Evolutionary conservation across 148 eudicot species (phyloP).

Genomic region (Heliosperma pusillum): DNA sequence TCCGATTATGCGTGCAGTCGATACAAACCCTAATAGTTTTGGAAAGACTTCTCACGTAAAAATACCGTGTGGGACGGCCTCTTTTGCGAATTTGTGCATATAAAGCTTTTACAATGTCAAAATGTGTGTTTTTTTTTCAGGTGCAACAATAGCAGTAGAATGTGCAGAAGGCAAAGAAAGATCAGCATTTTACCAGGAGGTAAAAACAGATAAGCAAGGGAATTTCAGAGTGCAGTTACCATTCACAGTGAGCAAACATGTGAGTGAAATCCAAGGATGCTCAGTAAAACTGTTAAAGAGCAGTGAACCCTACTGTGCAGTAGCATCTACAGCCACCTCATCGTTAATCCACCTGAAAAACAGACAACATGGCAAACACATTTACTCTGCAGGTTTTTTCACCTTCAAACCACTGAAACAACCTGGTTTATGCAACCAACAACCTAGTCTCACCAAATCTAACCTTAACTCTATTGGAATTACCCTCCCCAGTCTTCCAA

Average conservation of each 20-base stretch:
- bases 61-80: too few relatives aligned
- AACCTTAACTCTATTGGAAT: slow-evolving; percentile 24
- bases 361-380: slow-evolving; percentile 37
- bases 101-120: neutral
- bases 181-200: slow-evolving; percentile 45
- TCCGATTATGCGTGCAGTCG: too few relatives aligned
- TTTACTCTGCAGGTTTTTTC: slow-evolving; percentile 82
- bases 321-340: slow-evolving; percentile 63
- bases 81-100: neutral
- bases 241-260: slow-evolving; percentile 54
- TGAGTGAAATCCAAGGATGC: slow-evolving; percentile 49
- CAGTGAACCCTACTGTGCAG: slow-evolving; percentile 66
- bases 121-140: slow-evolving; percentile 25
- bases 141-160: slow-evolving; percentile 77
- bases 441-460: slow-evolving; percentile 32
- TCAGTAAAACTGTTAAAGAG: slow-evolving; percentile 61
- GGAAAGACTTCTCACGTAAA: too few relatives aligned
- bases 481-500: slow-evolving; percentile 22
- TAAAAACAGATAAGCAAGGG: slow-evolving; percentile 57
- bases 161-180: slow-evolving; percentile 35
- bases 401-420: slow-evolving; percentile 74
- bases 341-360: slow-evolving; percentile 53
- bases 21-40: too few relatives aligned
- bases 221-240: slow-evolving; percentile 62
- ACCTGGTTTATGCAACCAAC: slow-evolving; percentile 58